Percentiles rank a stretch among this genome's conserved stretches.
Evolutionary conservation across 192 early-diverging fungal genomes (phyloP).

Genomic region (Entomortierella lignicola): DNA sequence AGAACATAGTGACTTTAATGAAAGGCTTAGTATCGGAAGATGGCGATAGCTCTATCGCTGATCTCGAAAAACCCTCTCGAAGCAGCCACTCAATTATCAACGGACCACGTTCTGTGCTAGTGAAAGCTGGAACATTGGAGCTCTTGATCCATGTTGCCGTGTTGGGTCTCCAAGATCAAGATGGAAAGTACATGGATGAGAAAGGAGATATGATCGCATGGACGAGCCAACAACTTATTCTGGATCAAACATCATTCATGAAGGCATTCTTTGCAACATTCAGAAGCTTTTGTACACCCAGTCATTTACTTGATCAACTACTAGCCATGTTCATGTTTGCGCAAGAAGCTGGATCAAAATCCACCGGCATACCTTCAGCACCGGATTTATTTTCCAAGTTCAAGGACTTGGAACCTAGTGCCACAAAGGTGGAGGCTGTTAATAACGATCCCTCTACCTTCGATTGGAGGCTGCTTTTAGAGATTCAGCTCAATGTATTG

Average conservation of each 20-base stretch:
- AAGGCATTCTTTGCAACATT: constrained; percentile 73
- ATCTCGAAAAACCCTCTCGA: constrained; percentile 4
- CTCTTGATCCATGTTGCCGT: constrained; percentile 68
- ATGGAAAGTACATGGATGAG: constrained; percentile 56
- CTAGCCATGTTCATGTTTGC: constrained; percentile 54
- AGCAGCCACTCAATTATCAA: constrained; percentile 20
- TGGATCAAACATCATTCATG: constrained; percentile 59
- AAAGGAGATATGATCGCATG: constrained; percentile 53
- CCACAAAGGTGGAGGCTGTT: neutral
- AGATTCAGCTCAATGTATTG: constrained; percentile 58
- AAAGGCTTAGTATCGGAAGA: constrained; percentile 21
- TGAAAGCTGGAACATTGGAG: constrained; percentile 72
- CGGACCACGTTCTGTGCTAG: constrained; percentile 61
- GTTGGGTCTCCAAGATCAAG: constrained; percentile 63
- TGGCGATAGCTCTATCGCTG: neutral
- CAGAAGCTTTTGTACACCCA: constrained; percentile 66
- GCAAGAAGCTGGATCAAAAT: constrained; percentile 8
- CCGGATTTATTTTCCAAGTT: constrained; percentile 52
- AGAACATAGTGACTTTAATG: constrained; percentile 48
- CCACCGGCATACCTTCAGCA: constrained; percentile 26
- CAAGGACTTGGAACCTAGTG: constrained; percentile 24
- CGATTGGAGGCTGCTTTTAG: constrained; percentile 51
- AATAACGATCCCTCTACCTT: constrained; percentile 10
- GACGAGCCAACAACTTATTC: constrained; percentile 29
- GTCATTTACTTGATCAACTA: constrained; percentile 55